Evolutionary conservation across 2,329 filamentous ascomycete genomes (phyloP).

Genomic region (Beauveria bassiana): DNA sequence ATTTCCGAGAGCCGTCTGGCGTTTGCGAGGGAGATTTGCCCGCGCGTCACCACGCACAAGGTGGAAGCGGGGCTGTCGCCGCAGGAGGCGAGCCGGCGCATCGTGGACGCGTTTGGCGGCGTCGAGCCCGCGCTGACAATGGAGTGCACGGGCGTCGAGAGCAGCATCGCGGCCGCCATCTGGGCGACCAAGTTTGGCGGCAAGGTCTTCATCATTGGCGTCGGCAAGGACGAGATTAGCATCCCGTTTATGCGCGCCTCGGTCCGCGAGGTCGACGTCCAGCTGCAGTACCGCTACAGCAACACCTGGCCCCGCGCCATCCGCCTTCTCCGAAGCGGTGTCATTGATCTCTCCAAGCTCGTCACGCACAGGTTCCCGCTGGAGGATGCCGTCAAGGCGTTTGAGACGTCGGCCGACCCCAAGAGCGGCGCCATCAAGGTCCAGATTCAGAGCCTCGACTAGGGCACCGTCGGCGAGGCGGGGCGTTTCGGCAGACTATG

Average conservation of each 20-base stretch:
- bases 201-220: constrained; percentile 93
- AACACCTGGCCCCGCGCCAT: constrained; percentile 97
- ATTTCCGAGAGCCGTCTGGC: constrained; percentile 78
- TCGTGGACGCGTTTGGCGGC: constrained; percentile 59
- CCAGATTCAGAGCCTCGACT: constrained; percentile 71
- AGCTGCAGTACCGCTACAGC: constrained; percentile 93
- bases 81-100: constrained; percentile 67
- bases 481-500: no score
- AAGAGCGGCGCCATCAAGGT: constrained; percentile 97
- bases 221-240: constrained; percentile 91
- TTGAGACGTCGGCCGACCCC: constrained; percentile 78
- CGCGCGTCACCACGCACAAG: constrained; percentile 72
- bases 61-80: constrained; percentile 49
- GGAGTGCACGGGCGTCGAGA: constrained; percentile 94
- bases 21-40: constrained; percentile 79
- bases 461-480: constrained; percentile 11
- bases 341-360: constrained; percentile 72
- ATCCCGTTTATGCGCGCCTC: constrained; percentile 92
- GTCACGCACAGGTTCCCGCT: constrained; percentile 83
- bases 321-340: constrained; percentile 72
- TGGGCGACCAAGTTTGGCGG: constrained; percentile 91
- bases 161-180: constrained; percentile 76
- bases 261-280: constrained; percentile 85
- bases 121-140: constrained; percentile 75
- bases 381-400: constrained; percentile 83